Evolutionary conservation across 2,329 filamentous ascomycete species (phyloP), one percentile per base, ranked within the genome.

Genomic region (Nemania abortiva): DNA sequence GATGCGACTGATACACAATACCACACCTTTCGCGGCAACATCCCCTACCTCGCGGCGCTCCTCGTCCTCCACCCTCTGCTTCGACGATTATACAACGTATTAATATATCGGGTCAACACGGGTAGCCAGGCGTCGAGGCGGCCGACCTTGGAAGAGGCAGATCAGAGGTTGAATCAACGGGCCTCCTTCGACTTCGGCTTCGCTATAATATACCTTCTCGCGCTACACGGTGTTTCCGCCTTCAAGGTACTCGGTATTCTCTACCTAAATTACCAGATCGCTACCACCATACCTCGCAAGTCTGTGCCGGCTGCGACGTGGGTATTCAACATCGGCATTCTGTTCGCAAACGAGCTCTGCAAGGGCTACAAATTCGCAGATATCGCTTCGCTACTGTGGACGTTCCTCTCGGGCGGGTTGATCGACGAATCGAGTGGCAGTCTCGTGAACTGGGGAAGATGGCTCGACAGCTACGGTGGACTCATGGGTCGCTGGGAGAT

Each of bases 1-100:
- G 96, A 99, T 82, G 90, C 94, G 71, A 96, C 94, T 47, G 96
- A 99, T 82, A 81, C 87, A 37, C 96, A 99, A 81, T 99, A 98
- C 81, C 84, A 87, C 67, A 90, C 89, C 45, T 98, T 99, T 78
- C 91, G 97, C 73, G 84, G 87, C 70, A 98, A 98, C 77, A 86
- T 98, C 45, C 95, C 94, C 1, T 93, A 92, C 78, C 90, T 98
- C 80, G 85, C 88, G 9, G 74, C 90, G 10, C 87, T 98, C 6
- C 82, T 98, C 15, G 74, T 92, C 29, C 80, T 94, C 52, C 96
- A 99, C 79, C 95, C 95, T 0, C 78, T 97, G 3, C 82, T 95
- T 67, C 91, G 96, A 71, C 90, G 86, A 71, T 76, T 87, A 0
- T 98, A 94, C 82, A 90, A 96, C 75, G 77, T 78, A 2, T 81